Percentiles rank a stretch among this genome's conserved stretches.
These are phyloP conservation scores for Hippophae rhamnoides DNA, from an alignment of 306 rosid genomes.

Conservation along the genomic window DNA sequence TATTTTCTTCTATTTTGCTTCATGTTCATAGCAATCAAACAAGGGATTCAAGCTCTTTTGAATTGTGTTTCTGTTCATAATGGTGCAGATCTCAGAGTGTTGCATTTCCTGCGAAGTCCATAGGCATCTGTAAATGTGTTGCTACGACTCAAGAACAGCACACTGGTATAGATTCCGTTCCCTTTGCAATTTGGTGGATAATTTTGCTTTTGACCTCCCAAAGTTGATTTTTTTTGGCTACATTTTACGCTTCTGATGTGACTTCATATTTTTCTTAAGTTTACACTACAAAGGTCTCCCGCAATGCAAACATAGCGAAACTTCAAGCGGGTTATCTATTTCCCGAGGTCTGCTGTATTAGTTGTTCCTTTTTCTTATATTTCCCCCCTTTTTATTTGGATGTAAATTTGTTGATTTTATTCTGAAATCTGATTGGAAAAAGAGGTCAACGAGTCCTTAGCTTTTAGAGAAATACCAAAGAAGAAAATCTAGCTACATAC, in stretches of 20 bases:
- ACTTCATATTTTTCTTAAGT: slow-evolving; percentile 27
- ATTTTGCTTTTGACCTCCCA: background rate
- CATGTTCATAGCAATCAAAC: background rate
- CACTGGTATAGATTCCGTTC: slow-evolving; percentile 30
- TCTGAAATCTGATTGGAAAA: no score
- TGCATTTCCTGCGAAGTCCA: slow-evolving; percentile 33
- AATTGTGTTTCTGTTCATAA: background rate
- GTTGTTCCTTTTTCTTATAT: slow-evolving; percentile 9
- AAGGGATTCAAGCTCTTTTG: background rate
- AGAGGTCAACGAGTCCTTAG: no score
- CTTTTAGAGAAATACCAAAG: no score
- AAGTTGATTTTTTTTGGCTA: background rate
- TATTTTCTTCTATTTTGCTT: background rate
- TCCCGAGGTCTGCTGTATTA: slow-evolving; percentile 59
- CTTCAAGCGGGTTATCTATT: slow-evolving; percentile 98
- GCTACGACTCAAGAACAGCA: slow-evolving; percentile 53
- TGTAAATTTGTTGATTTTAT: no score
- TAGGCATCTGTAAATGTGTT: slow-evolving; percentile 53
- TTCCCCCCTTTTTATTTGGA: background rate
- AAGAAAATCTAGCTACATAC: no score
- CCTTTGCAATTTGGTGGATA: background rate
- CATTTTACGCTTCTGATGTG: slow-evolving; percentile 2
- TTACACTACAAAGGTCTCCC: slow-evolving; percentile 66
- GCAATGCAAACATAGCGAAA: slow-evolving; percentile 71
- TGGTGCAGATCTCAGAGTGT: slow-evolving; percentile 40